Base-by-base conservation (phyloP, 176 grass and related monocot species). In the Ensete glaucum region DNA sequence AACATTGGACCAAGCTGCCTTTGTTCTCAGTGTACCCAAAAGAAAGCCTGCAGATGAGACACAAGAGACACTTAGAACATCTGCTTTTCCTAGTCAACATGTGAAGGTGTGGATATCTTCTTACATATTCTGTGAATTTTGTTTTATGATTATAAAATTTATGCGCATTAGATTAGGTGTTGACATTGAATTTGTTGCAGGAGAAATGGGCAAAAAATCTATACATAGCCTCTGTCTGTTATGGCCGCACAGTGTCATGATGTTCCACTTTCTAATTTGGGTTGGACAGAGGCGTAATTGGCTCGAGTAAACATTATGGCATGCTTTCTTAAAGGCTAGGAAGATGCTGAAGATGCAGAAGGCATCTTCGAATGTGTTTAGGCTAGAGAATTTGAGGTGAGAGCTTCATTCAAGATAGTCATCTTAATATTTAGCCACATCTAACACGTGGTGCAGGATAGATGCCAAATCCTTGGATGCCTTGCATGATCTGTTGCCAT, bases 131-230 rank as follows among this genome's bases (percentile, higher is more conserved):
- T 25, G 25, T 60, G 8, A n/a, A 26, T 74, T 58, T 17, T 59
- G 2, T 60, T 16, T 62, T 60, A 76, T 43, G 14, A 27, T 43
- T 19, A 3, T 62, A 11, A n/a, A 21, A 72, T 23, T 8, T 71
- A 14, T 74, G 10, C 25, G 70, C 15, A 2, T 25, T 13, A 65
- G 15, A 73, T 64, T 16, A 29, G 43, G 13, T 73, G 53, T 64
- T 87, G 64, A 83, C 59, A 58, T 59, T 77, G 29, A 82, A 63
- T 25, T 86, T 59, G 0, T 85, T 90, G 52, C 87, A 93, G 90
- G 90, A 97, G 54, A 97, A 93, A 81, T 93, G 93, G 93, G 85
- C 90, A 2, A 93, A 93, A 78, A 85, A 93, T 79, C 89, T 97
- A 58, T 96, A 96, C 78, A 76, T 96, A 49, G 87, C 85, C 76